Conservation (phyloP, 2,329 filamentous ascomycete genomes). For the Sporothrix pseudoabietina region DNA sequence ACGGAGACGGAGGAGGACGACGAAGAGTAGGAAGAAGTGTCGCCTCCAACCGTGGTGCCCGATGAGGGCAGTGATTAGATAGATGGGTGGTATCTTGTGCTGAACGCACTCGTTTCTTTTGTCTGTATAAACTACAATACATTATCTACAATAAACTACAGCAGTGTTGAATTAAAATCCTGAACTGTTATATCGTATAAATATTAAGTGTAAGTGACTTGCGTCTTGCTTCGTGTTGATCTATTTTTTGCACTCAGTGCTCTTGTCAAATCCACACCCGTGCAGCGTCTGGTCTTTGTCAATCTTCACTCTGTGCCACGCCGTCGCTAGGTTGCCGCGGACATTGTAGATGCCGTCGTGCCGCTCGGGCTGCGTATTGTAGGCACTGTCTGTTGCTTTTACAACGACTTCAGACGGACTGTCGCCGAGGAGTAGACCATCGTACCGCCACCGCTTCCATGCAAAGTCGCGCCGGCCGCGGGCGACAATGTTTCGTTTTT, state of each 20-base stretch:
- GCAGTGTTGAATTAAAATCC: too few species aligned
- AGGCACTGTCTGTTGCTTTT: constrained; percentile 66
- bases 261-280: constrained; percentile 33
- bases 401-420: constrained; percentile 57
- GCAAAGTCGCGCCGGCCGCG: constrained; percentile 53
- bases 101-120: not conserved
- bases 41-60: too few species aligned
- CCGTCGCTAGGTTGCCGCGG: constrained; percentile 66
- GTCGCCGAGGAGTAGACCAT: constrained; percentile 44
- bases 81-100: too few species aligned
- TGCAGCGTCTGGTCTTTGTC: constrained; percentile 25
- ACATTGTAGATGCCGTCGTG: constrained; percentile 64
- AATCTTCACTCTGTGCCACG: constrained; percentile 61
- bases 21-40: not conserved
- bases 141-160: not conserved
- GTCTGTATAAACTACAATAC: constrained; percentile 22
- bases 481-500: constrained; percentile 30
- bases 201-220: too few species aligned
- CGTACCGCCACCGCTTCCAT: constrained; percentile 66
- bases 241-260: not conserved
- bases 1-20: constrained; percentile 62
- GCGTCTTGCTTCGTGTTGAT: not conserved
- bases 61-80: too few species aligned
- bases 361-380: constrained; percentile 66
- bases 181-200: too few species aligned